These are phyloP conservation scores for Botrytis deweyae DNA, from an alignment of 2,329 filamentous ascomycete genomes.

Conservation along the genomic window DNA sequence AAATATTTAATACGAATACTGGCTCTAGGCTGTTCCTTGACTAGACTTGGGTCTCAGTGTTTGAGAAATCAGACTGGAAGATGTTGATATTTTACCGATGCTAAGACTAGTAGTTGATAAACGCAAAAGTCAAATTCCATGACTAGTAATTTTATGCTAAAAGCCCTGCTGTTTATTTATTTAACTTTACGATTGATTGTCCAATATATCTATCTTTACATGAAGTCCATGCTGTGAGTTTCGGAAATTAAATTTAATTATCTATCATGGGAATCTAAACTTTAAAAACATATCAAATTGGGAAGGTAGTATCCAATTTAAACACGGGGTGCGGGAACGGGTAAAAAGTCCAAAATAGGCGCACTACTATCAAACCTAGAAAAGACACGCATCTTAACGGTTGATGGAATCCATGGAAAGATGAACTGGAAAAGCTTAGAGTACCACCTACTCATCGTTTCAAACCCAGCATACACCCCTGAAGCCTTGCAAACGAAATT, in stretches of 20 bases:
- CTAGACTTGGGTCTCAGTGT: background rate
- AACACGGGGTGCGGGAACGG: background rate
- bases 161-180: background rate
- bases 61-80: background rate
- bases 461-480: slow-evolving; percentile 8
- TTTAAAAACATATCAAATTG: background rate
- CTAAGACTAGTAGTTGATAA: too few relatives aligned
- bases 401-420: slow-evolving; percentile 10
- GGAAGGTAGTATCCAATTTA: background rate
- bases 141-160: background rate
- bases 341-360: slow-evolving; percentile 8
- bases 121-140: background rate
- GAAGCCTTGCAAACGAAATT: slow-evolving; percentile 13
- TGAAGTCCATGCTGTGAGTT: background rate
- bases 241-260: background rate
- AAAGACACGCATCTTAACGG: slow-evolving; percentile 2
- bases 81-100: background rate
- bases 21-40: background rate
- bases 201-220: background rate
- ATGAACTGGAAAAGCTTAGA: slow-evolving; percentile 2
- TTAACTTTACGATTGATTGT: background rate
- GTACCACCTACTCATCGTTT: slow-evolving; percentile 16
- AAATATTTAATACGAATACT: background rate
- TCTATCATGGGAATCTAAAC: background rate
- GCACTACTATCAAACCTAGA: slow-evolving; percentile 13